Conservation (phyloP, 257 asterid species). For the Verbascum thapsus region DNA sequence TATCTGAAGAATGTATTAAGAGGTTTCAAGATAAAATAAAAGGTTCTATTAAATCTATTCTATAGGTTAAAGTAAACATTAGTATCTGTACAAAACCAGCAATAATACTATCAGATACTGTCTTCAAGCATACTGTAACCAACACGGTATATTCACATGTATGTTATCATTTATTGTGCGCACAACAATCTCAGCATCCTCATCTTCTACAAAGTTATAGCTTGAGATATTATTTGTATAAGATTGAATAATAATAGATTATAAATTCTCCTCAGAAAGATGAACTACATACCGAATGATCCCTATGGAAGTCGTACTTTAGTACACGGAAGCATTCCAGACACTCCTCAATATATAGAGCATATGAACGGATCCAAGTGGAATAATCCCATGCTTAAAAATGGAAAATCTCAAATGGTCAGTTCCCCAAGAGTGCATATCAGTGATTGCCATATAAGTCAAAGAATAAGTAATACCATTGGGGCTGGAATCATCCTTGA, state of each 20-base stretch:
- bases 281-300: constrained; percentile 50
- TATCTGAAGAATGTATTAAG: not conserved
- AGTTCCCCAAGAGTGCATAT: constrained; percentile 26
- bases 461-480: constrained; percentile 43
- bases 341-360: constrained; percentile 76
- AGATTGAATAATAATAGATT: not conserved
- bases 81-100: not conserved
- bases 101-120: not conserved
- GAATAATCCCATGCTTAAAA: constrained; percentile 76
- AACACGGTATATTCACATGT: not conserved
- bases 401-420: constrained; percentile 29
- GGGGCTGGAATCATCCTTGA: constrained; percentile 76
- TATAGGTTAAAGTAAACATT: not conserved
- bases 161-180: not conserved
- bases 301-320: constrained; percentile 68
- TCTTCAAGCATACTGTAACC: not conserved
- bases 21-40: not conserved
- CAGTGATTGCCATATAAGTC: constrained; percentile 10
- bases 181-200: not conserved
- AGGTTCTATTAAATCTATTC: not conserved
- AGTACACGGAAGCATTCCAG: constrained; percentile 66
- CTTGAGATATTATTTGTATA: too few species aligned
- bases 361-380: constrained; percentile 68
- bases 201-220: too few species aligned
- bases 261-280: constrained; percentile 19